Base-by-base conservation (phyloP, 1,284 basidiomycete species). In the Apiotrichum veenhuisii region DNA sequence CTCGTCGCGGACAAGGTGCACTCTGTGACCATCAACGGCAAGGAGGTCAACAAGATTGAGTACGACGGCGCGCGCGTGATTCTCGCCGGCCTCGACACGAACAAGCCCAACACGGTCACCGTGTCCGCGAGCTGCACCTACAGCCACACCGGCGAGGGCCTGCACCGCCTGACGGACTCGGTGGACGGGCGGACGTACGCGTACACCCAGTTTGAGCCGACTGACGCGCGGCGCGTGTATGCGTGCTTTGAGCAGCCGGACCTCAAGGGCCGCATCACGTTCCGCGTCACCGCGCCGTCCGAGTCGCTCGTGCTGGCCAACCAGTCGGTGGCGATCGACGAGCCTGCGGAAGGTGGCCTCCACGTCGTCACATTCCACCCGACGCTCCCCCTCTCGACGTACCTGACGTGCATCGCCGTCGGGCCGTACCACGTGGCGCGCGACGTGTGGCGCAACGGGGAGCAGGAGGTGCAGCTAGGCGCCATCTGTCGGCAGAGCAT, bases 171-270 rank as follows among this genome's bases (percentile, higher is more conserved):
- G 49, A 56, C 54, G 25, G 54, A 56, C 54, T 25, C 49, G 2
- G 54, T 50, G 17, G 54, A 56, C 37, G 54, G 54, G 25, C 51
- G 50, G 43, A 56, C 54, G 12, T 56, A 56, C 30, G 54, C 49
- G 2, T 56, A 56, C 43, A 56, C 49, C 9, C 54, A 56, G 49
- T 56, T 56, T 51, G 54, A 56, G 49, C 54, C 54, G 14, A 56
- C 54, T 4, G 54, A 56, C 36, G 54, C 54, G 17, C 54, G 54
- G 20, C 25, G 54, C 12, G 30, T 56, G 27, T 56, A 56, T 36
- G 54, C 54, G 11, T 56, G 54, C 49, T 56, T 56, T n/a, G 54
- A 56, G 54, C 54, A 56, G 54, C 54, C 54, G 10, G 54, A 56
- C 38, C 49, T 56, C 49, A 56, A 56, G 38, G 54, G 42, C 37